Percentiles rank a stretch among this genome's conserved stretches.
Evolutionary conservation across 345 rosid genomes (phyloP).

Genomic region (Brassica juncea): DNA sequence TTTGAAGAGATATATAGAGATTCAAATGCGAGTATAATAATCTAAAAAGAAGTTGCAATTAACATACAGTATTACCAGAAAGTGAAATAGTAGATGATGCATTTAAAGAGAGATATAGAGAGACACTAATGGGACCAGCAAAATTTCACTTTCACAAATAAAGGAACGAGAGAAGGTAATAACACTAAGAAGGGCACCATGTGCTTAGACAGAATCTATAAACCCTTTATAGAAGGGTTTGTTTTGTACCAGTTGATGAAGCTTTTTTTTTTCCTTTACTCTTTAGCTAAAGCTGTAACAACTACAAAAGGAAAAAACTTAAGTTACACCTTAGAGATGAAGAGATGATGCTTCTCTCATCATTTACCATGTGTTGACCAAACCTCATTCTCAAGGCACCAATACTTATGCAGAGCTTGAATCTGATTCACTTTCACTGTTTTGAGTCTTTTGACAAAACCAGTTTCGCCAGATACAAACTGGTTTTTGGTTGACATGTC

Average conservation of each 20-base stretch:
- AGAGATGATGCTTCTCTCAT: slow-evolving; percentile 17
- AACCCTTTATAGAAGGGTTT: slow-evolving; percentile 20
- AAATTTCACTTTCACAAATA: slow-evolving; percentile 22
- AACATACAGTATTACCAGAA: not conserved
- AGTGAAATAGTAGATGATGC: slow-evolving; percentile 18
- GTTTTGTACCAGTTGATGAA: slow-evolving; percentile 9
- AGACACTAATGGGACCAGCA: slow-evolving; percentile 29
- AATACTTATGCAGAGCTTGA: slow-evolving; percentile 22
- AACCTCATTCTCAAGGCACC: slow-evolving; percentile 32
- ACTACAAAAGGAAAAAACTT: slow-evolving; percentile 1
- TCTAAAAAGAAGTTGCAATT: not conserved
- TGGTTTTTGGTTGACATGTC: not conserved
- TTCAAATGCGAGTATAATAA: not conserved
- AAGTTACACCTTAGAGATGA: slow-evolving; percentile 12
- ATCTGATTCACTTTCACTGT: slow-evolving; percentile 22
- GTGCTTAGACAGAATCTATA: slow-evolving; percentile 34
- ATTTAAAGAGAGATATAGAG: slow-evolving; percentile 21
- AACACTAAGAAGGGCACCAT: slow-evolving; percentile 12
- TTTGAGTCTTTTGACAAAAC: not conserved
- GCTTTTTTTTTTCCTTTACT: slow-evolving; percentile 32
- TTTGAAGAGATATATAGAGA: not conserved
- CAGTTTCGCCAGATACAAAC: not conserved
- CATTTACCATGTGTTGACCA: slow-evolving; percentile 30
- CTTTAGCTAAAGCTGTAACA: slow-evolving; percentile 43
- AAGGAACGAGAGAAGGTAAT: slow-evolving; percentile 22